A percentile compares a stretch with the other conserved stretches of the same genome.
Evolutionary conservation across 345 rosid species (phyloP).

Genomic region (Eutrema japonicum): DNA sequence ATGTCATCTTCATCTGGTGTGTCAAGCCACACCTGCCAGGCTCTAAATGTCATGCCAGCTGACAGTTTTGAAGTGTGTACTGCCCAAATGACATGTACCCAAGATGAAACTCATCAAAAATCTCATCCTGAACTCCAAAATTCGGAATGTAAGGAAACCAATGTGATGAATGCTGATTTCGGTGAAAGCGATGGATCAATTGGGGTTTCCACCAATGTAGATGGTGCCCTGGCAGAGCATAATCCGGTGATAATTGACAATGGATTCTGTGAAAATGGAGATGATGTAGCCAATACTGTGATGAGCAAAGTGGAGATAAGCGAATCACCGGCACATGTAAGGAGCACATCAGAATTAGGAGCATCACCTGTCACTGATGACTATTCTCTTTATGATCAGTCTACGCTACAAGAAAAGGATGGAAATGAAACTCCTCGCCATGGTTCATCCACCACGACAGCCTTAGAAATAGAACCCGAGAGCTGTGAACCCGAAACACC

Average conservation of each 20-base stretch:
- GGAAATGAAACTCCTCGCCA: conserved; percentile 48
- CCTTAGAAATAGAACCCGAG: conserved; percentile 69
- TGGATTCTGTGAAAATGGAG: conserved; percentile 49
- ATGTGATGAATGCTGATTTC: conserved; percentile 39
- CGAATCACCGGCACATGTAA: conserved; percentile 40
- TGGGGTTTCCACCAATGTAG: conserved; percentile 49
- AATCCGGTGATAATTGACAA: conserved; percentile 43
- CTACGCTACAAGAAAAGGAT: conserved; percentile 42
- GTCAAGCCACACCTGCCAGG: conserved; percentile 56
- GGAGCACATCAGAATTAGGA: conserved; percentile 48
- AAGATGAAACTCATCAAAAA: conserved; percentile 47
- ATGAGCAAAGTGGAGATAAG: conserved; percentile 33
- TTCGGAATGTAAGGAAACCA: conserved; percentile 48
- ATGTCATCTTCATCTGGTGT: conserved; percentile 62
- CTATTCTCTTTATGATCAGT: conserved; percentile 42
- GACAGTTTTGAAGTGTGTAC: conserved; percentile 47
- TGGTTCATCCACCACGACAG: conserved; percentile 54
- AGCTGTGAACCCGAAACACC: conserved; percentile 44
- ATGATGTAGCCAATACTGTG: conserved; percentile 41
- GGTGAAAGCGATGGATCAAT: conserved; percentile 44
- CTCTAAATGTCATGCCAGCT: conserved; percentile 53
- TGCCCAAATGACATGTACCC: conserved; percentile 44
- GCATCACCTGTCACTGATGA: conserved; percentile 49
- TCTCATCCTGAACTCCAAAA: conserved; percentile 44
- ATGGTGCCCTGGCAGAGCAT: conserved; percentile 48